phyloP scores from a whole-genome alignment of 2,329 filamentous ascomycete species.

The Sporothrix luriei region DNA sequence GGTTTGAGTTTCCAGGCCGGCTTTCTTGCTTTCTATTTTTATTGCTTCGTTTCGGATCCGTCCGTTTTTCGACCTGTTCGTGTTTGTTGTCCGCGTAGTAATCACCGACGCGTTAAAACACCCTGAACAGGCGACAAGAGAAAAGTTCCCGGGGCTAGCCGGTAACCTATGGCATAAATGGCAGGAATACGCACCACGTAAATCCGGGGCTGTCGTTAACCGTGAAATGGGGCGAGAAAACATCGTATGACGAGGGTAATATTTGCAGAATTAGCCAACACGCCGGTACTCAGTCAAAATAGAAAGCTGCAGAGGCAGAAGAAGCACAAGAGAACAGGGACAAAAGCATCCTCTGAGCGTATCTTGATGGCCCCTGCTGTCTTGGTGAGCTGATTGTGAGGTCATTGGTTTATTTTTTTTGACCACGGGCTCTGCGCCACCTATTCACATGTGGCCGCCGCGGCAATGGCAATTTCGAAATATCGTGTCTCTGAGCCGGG shows the following conservation, averaged over 20 bases:
- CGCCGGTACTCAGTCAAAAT: not conserved
- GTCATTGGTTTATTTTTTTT: conserved; percentile 25
- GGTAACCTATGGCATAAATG: conserved; percentile 1
- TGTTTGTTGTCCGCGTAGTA: not conserved
- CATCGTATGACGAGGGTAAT: no score
- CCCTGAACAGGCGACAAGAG: not conserved
- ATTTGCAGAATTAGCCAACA: no score
- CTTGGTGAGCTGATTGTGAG: not conserved
- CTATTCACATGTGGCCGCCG: conserved; percentile 18
- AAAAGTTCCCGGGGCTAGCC: conserved; percentile 29
- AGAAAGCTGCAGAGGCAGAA: not conserved
- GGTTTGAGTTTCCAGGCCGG: not conserved
- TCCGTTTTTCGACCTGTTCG: not conserved
- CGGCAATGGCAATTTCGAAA: not conserved
- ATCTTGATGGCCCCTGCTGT: conserved; percentile 12
- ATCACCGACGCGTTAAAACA: not conserved
- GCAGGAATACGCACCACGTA: not conserved
- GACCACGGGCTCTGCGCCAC: not conserved
- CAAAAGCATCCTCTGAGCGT: not conserved
- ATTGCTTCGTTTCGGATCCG: not conserved
- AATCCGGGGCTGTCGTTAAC: conserved; percentile 24
- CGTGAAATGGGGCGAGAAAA: not conserved
- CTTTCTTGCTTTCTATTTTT: not conserved
- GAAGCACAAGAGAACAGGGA: not conserved
- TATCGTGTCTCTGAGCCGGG: not conserved